Percentiles rank a stretch among this genome's conserved stretches.
These are phyloP conservation scores for Selaginella tamariscina DNA, from an alignment of 75 land plant genomes.

Conservation along the genomic window DNA sequence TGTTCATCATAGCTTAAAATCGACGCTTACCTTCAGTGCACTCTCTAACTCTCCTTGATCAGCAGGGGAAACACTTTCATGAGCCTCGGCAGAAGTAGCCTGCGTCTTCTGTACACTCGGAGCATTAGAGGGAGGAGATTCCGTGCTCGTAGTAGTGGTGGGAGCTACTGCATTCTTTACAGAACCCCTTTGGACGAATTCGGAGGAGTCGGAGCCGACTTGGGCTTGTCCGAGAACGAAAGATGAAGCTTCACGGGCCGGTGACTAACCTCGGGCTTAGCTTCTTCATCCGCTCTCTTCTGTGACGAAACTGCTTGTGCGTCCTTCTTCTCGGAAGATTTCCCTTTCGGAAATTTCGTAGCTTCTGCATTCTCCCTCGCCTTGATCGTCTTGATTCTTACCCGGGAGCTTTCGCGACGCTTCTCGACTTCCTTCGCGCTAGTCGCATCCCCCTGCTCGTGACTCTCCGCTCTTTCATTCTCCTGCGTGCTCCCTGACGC, in stretches of 20 bases:
- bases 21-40: slow-evolving; percentile 14
- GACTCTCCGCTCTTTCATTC: background rate
- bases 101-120: too few species aligned
- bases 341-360: too few species aligned
- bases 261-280: background rate
- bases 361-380: slow-evolving; percentile 12
- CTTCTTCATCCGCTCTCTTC: too few species aligned
- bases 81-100: too few species aligned
- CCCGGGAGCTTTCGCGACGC: slow-evolving; percentile 24
- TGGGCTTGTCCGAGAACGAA: background rate
- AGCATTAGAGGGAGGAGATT: too few species aligned
- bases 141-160: background rate
- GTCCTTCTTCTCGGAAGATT: too few species aligned
- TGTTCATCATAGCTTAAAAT: background rate
- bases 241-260: background rate
- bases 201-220: background rate
- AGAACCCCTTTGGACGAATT: background rate
- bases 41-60: background rate
- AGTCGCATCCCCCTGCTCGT: background rate
- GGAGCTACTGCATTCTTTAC: background rate
- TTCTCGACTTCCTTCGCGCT: slow-evolving; percentile 15
- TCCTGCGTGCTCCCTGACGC: slow-evolving; percentile 10
- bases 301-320: too few species aligned
- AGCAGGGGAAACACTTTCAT: too few species aligned
- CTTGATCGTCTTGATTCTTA: slow-evolving; percentile 17